Evolutionary conservation across 2,329 filamentous ascomycete genomes (phyloP), one percentile per base, ranked within the genome.

Genomic region (Mycosphaerella sp.): DNA sequence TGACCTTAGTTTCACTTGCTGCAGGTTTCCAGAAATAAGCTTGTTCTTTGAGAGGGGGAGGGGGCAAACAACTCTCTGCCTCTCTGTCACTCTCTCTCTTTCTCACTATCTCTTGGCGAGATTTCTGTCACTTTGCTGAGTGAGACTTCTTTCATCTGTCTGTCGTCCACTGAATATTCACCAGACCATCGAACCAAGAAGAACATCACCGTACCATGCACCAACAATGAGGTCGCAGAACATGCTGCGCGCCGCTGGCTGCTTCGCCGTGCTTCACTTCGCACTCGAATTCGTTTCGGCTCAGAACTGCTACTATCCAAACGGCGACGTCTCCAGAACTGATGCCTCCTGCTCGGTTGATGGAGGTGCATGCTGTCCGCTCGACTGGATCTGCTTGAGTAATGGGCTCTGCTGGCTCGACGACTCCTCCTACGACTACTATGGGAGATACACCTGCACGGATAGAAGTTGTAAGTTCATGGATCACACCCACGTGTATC

Each of bases 271-370:
- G 18, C 46, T 55, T 50, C 52, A 52, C 45, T 48, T 52, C 41
- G 18, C 48, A 36, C 27, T 43, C 16, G 17, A 37, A 32, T 13
- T 37, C 7, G 54, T 51, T 16, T 40, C 36, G 13, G 62, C 56
- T 12, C 62, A 66, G 41, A 60, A 59, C 49, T 70, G 67, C 62
- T 70, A 66, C 57, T 69, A 67, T 36, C 67, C 67, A 5, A 63
- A 68, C 50, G 67, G 67, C 53, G 50, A 57, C 46, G 40, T 66
- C 12, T 44, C 60, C 5, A 56, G 52, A 8, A 55, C 52, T 27
- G 61, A 61, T 41, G 56, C 53, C 4, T 56, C 65, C 5, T 67
- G 64, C 49, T 59, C 52, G 6, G 44, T 41, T 16, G 52, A 59
- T 8, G 63, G 57, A n/a, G 60, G 55, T 12, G 50, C 57, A 5